These are phyloP conservation scores for Boletellus sp. DNA, from an alignment of 1,284 basidiomycete species.

Conservation along the genomic window DNA sequence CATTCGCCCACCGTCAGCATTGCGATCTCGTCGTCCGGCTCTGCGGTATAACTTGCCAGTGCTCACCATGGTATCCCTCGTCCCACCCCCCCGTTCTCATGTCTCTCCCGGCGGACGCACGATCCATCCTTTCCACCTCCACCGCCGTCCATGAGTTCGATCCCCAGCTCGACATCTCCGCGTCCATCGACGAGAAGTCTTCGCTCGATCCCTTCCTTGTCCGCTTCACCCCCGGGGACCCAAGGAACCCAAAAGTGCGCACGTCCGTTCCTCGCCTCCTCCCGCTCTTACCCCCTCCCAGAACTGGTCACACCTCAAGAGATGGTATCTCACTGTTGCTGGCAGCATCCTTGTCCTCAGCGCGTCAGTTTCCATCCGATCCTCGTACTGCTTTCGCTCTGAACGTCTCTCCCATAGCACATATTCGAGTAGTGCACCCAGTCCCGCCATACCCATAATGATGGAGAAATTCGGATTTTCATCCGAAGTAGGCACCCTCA, in stretches of 20 bases:
- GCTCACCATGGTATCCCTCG: background rate
- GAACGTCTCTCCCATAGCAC: conserved; percentile 38
- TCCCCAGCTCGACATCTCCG: conserved; percentile 6
- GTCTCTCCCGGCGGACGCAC: conserved; percentile 15
- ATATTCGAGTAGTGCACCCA: conserved; percentile 60
- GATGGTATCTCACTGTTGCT: conserved; percentile 65
- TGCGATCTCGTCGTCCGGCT: conserved; percentile 6
- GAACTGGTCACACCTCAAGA: conserved; percentile 55
- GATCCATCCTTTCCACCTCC: conserved; percentile 12
- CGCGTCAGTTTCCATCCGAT: conserved; percentile 41
- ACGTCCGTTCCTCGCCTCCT: background rate
- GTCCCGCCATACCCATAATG: conserved; percentile 46
- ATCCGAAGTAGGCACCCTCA: conserved; percentile 48
- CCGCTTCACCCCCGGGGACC: conserved; percentile 28
- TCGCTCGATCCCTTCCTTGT: conserved; percentile 31
- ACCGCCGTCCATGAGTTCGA: conserved; percentile 20
- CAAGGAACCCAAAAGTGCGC: conserved; percentile 38
- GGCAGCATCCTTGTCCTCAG: conserved; percentile 66
- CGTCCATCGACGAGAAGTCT: conserved; percentile 13
- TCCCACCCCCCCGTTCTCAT: conserved; percentile 5
- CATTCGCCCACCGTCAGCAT: conserved; percentile 12
- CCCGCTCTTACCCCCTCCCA: conserved; percentile 24
- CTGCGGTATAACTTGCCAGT: conserved; percentile 13
- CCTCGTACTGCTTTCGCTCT: background rate
- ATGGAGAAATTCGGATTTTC: conserved; percentile 53